A percentile compares a stretch with the other conserved stretches of the same genome.
Evolutionary conservation across 352 stramenopile genomes (phyloP).

Genomic region (Phytophthora pseudosyringae): DNA sequence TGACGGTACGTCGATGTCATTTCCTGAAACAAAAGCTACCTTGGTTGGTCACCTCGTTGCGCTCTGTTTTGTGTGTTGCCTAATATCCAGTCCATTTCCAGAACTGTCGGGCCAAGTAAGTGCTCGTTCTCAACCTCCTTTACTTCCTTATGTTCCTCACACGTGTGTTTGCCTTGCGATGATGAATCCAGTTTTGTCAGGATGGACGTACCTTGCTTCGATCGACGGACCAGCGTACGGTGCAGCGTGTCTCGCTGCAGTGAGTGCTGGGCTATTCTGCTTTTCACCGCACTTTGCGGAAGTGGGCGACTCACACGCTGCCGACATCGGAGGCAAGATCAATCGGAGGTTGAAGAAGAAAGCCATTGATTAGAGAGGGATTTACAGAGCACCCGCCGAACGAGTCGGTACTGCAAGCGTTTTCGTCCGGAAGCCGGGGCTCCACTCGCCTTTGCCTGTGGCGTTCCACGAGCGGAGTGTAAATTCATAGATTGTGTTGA

Average conservation of each 20-base stretch:
- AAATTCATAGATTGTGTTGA: slow-evolving; percentile 64
- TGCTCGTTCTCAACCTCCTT: slow-evolving; percentile 6
- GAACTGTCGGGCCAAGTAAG: slow-evolving; percentile 78
- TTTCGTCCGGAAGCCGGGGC: slow-evolving; percentile 42
- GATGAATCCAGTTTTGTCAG: slow-evolving; percentile 64
- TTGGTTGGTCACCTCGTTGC: slow-evolving; percentile 15
- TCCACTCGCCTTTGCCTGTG: slow-evolving; percentile 68
- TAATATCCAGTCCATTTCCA: slow-evolving; percentile 67
- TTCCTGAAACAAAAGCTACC: background rate
- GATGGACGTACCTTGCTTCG: slow-evolving; percentile 77
- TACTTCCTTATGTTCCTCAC: background rate
- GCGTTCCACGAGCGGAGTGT: slow-evolving; percentile 67
- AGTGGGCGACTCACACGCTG: slow-evolving; percentile 35
- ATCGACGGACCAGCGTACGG: slow-evolving; percentile 75
- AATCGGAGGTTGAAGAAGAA: slow-evolving; percentile 35
- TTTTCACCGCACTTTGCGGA: slow-evolving; percentile 69
- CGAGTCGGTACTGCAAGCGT: slow-evolving; percentile 45
- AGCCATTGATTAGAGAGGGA: slow-evolving; percentile 37
- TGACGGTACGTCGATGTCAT: slow-evolving; percentile 53
- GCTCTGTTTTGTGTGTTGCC: slow-evolving; percentile 4
- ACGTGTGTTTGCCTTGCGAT: slow-evolving; percentile 1
- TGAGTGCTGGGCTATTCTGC: slow-evolving; percentile 67
- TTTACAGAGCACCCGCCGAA: slow-evolving; percentile 16
- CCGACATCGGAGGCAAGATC: slow-evolving; percentile 24
- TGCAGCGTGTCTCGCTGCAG: slow-evolving; percentile 61